Base-by-base conservation (phyloP, 352 stramenopile species). In the Pythium utonaiense region DNA sequence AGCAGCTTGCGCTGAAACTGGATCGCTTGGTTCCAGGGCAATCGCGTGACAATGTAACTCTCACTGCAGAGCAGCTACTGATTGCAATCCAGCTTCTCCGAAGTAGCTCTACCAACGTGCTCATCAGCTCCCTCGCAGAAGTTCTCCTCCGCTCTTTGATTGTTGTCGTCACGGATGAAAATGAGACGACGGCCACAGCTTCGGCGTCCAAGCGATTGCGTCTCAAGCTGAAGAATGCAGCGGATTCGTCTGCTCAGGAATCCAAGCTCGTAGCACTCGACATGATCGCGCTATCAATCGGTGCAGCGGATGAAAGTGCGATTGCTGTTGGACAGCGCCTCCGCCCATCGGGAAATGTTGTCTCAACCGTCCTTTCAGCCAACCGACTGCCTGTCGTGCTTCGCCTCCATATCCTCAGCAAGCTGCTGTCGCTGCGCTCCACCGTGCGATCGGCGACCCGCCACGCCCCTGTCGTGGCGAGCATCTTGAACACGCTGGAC, bases 1-100 rank as follows among this genome's bases (percentile, higher is more conserved):
- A 42, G 17, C 17, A 61, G 14, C 60, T 67, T 12, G 49, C 24
- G 9, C 21, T 6, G 14, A 47, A 34, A 27, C 14, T 67, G 22
- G 45, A 21, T 38, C 21, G 13, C 16, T 16, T 27, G n/a, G 9
- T 3, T 40, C 28, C 22, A 34, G 44, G 19, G 14, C 21, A 19
- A 1, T 27, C 47, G 9, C 25, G 19, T 19, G 41, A 61, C 31
- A 30, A 31, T 2, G 45, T 59, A 7, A 22, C 30, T 2, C 17
- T 65, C 9, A 50, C 53, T n/a, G 45, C 53, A 31, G 60, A 67
- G 19, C 60, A 67, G 12, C 8, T 67, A 7, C 27, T 67, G 5
- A 10, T 40, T 14, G 53, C 41, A 14, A 21, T 57, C 24, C 33
- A 58, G 13, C 22, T 62, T 25, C 21, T 28, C 27, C 30, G 27